phyloP scores from a whole-genome alignment of 2,329 filamentous ascomycete genomes.

The Peltaster fructicola region DNA sequence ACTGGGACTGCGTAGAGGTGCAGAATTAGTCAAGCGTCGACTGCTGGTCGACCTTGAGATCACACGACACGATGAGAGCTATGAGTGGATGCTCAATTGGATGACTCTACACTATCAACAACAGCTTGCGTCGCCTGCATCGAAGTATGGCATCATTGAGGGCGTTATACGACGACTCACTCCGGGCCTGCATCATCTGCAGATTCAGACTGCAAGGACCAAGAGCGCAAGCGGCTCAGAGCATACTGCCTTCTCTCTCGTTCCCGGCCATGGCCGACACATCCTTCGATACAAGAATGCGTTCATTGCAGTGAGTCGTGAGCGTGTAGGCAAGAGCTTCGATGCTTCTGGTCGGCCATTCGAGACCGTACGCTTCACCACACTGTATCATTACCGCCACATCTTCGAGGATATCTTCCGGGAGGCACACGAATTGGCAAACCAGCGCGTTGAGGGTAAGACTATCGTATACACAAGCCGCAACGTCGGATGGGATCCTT shows the following conservation, averaged over 20 bases:
- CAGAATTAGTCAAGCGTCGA: slow-evolving; percentile 60
- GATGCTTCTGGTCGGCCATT: slow-evolving; percentile 76
- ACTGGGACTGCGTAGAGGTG: slow-evolving; percentile 53
- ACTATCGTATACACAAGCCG: slow-evolving; percentile 79
- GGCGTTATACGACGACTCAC: slow-evolving; percentile 39
- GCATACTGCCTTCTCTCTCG: slow-evolving; percentile 67
- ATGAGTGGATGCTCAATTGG: slow-evolving; percentile 89
- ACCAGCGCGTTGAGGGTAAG: slow-evolving; percentile 71
- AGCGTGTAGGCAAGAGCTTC: slow-evolving; percentile 64
- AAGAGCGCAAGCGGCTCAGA: slow-evolving; percentile 48
- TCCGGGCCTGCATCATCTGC: slow-evolving; percentile 43
- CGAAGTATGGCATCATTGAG: slow-evolving; percentile 27
- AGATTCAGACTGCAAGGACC: slow-evolving; percentile 45
- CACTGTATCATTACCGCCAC: slow-evolving; percentile 72
- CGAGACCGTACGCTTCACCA: slow-evolving; percentile 84
- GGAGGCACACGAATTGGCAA: slow-evolving; percentile 68
- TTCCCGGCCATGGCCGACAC: slow-evolving; percentile 81
- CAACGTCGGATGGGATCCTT: slow-evolving; percentile 66
- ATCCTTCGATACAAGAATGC: slow-evolving; percentile 73
- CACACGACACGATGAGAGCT: slow-evolving; percentile 80
- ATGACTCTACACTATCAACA: slow-evolving; percentile 45
- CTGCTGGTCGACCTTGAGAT: slow-evolving; percentile 94
- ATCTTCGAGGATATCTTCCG: slow-evolving; percentile 81
- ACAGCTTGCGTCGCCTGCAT: slow-evolving; percentile 12
- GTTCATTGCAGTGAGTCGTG: slow-evolving; percentile 71